Base-by-base conservation (phyloP, 371 early-diverging fungal species). In the Mucor mucedo region DNA sequence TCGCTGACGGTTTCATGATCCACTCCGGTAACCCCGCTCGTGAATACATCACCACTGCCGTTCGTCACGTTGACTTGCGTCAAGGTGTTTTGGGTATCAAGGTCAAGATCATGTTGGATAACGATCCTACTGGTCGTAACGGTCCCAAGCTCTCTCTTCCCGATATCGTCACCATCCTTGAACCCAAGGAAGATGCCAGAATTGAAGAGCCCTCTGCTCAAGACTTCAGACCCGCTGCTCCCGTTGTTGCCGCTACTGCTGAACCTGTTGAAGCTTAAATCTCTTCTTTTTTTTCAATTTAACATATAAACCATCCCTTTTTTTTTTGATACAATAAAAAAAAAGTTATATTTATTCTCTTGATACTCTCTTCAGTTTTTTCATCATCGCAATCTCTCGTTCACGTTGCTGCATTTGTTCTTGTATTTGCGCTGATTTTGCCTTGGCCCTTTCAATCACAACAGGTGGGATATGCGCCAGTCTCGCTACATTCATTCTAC, bases 21-120 rank as follows among this genome's bases (percentile, higher is more conserved):
- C 98, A 98, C 95, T 97, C 99, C 79, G 99, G 99, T 86, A 94
- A 98, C 80, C 97, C 99, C 78, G 91, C 94, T 65, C 86, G 90
- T 77, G 98, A 99, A 82, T 99, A 92, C 86, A 97, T 99, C 75
- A 98, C 97, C 86, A 87, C 88, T 55, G 98, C 99, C 63, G 93
- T 94, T 70, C 95, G 99, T 74, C 98, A 96, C 91, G 99, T 99
- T 72, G 87, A 98, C 70, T 89, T 99, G 79, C 95, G 99, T 78
- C 99, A 99, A 85, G 99, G 99, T 91, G 98, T 99, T 59, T 88
- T 99, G 63, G 99, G 99, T 85, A 94, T 99, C 86, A 98, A 99
- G 92, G 99, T 99, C 84, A 96, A 97, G 91, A 99, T 99, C 81
- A 99, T 99, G 99, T 88, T 96, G 69, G 97, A 94, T 69, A 87